phyloP scores from a whole-genome alignment of 805 yeast species.

The Pichia ethanolica region DNA sequence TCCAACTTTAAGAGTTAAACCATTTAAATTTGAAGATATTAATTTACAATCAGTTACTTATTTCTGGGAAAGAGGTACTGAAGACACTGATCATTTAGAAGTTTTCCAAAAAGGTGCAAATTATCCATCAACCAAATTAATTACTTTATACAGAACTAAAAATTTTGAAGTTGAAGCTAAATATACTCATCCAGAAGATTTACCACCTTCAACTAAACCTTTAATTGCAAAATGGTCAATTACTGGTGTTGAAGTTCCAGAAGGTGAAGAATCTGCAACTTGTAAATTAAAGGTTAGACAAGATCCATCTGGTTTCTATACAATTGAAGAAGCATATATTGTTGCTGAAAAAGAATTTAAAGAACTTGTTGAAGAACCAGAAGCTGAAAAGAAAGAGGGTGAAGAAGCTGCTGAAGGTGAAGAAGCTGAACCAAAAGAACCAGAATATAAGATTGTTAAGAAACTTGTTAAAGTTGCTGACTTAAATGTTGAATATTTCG shows the following conservation, averaged over 20 bases:
- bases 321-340: constrained; percentile 89
- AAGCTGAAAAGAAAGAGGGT: constrained; percentile 33
- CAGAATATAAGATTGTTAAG: constrained; percentile 83
- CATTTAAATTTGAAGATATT: constrained; percentile 94
- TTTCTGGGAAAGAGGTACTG: constrained; percentile 90
- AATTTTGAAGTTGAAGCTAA: constrained; percentile 83
- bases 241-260: constrained; percentile 74
- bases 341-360: constrained; percentile 85
- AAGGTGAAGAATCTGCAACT: constrained; percentile 70
- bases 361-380: constrained; percentile 70
- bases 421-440: constrained; percentile 57
- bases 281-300: constrained; percentile 92
- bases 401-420: constrained; percentile 11
- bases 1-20: constrained; percentile 97
- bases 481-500: constrained; percentile 51
- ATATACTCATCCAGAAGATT: constrained; percentile 66
- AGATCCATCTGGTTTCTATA: constrained; percentile 93
- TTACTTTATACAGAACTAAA: constrained; percentile 85
- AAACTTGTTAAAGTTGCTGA: constrained; percentile 89
- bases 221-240: constrained; percentile 79
- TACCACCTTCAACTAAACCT: constrained; percentile 63
- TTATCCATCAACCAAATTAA: constrained; percentile 92
- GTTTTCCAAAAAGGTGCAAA: constrained; percentile 92
- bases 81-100: constrained; percentile 86
- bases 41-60: constrained; percentile 90